Evolutionary conservation across 2,329 filamentous ascomycete genomes (phyloP), one percentile per base, ranked within the genome.

Genomic region (Magnaporthiopsis incrustans): DNA sequence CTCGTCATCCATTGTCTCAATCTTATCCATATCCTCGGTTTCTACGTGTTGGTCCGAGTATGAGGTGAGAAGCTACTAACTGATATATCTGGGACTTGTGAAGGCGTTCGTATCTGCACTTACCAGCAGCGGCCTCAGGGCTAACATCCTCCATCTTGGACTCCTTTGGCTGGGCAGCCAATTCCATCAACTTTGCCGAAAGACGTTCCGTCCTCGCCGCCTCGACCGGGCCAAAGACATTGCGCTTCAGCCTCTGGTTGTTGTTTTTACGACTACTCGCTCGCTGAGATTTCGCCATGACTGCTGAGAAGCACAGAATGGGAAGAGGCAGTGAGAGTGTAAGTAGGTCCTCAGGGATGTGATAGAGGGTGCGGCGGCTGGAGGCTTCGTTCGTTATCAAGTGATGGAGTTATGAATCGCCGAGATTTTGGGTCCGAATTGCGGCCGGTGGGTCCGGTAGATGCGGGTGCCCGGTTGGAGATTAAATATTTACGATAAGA

Each of bases 281-380:
- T 75, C 94, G 85, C 66, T 90, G 81, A 74, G 91, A 90, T 76
- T 96, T 97, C 30, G 93, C 94, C 94, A 97, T 98, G 70, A 67
- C 70, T 64, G 22, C 32, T 30, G 15, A 30, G 10, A 3, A 12
- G 4, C 14, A 15, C 2, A 15, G 56, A 8, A 58, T 27, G 30
- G 32, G 4, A 44, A 44, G 15, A 57, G 18, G 5, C 53, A 22
- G 6, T 22, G 4, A 8, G 10, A 53, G 44, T 11, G 7, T 53
- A 4, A 2, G 8, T n/a, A n/a, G 12, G 33, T 18, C 38, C 38
- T 18, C 6, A 53, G 3, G 8, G 15, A 53, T 53, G 44, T 25
- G 38, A 44, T 44, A 22, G 22, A n/a, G 44, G 12, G 44, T 53
- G 44, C 18, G 44, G 44, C n/a, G 44, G 11, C 7, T 53, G 18